Percentiles rank a stretch among this genome's conserved stretches.
phyloP scores from a whole-genome alignment of 1,284 basidiomycete species.

The Filobasidium uniguttulatum region DNA sequence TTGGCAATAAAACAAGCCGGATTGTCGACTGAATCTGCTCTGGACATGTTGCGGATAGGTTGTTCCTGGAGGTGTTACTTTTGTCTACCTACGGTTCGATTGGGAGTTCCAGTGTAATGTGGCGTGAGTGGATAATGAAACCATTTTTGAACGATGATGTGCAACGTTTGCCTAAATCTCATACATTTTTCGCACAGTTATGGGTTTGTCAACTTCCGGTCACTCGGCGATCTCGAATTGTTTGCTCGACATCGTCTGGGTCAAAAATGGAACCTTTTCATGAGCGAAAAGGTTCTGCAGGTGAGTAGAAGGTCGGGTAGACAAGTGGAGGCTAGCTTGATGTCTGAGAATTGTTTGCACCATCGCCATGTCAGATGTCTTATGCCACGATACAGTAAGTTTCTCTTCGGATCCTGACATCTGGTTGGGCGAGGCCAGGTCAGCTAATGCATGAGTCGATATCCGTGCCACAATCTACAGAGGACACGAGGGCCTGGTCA shows the following conservation, averaged over 20 bases:
- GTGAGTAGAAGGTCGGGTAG: conserved; percentile 21
- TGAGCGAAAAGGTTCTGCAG: conserved; percentile 36
- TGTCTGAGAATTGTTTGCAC: too few relatives aligned
- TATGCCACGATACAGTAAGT: conserved; percentile 36
- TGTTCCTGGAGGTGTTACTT: conserved; percentile 33
- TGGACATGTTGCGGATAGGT: conserved; percentile 17
- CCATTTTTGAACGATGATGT: not conserved
- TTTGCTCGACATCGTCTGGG: conserved; percentile 26
- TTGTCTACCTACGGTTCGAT: conserved; percentile 37
- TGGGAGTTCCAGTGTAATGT: conserved; percentile 37
- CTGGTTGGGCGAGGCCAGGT: too few relatives aligned
- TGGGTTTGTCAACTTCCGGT: conserved; percentile 35
- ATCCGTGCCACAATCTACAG: conserved; percentile 12
- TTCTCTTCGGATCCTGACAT: too few relatives aligned
- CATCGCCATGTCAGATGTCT: conserved; percentile 31
- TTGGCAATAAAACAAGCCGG: too few relatives aligned
- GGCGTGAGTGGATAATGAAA: conserved; percentile 9
- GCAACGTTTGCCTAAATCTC: not conserved
- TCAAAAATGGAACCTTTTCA: conserved; percentile 35
- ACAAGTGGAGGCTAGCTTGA: too few relatives aligned
- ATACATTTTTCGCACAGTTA: conserved; percentile 34
- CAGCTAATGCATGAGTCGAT: not conserved
- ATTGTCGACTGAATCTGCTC: too few relatives aligned
- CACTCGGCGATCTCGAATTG: not conserved
- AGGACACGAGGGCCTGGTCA: conserved; percentile 31